phyloP scores from a whole-genome alignment of 345 rosid species.

The Ceriops decandra region DNA sequence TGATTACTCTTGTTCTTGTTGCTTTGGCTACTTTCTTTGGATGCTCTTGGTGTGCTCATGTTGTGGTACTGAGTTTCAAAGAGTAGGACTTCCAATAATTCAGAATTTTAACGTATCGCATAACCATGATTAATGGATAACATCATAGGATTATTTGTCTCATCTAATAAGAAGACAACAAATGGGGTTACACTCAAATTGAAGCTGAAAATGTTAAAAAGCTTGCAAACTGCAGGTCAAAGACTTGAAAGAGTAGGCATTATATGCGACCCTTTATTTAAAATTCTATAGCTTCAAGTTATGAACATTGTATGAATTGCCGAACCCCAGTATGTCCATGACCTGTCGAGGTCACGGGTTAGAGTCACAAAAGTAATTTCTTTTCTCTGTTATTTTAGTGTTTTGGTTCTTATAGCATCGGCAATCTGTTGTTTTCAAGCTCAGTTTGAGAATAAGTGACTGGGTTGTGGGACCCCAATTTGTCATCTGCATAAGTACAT shows the following conservation, averaged over 20 bases:
- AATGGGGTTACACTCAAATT: not conserved
- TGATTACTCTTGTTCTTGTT: not conserved
- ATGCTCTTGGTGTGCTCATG: not conserved
- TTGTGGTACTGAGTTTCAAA: not conserved
- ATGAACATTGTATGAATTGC: too few species aligned
- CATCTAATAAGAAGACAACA: not conserved
- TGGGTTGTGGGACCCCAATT: too few species aligned
- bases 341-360: too few species aligned
- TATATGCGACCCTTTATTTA: not conserved
- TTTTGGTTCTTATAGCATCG: too few species aligned
- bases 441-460: too few species aligned
- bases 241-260: not conserved
- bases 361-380: too few species aligned
- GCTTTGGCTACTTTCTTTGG: constrained; percentile 5
- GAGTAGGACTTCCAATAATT: not conserved
- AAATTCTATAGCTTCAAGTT: not conserved
- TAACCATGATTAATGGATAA: not conserved
- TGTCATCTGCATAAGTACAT: too few species aligned
- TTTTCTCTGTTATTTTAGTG: too few species aligned
- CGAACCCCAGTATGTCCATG: too few species aligned
- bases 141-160: not conserved
- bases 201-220: too few species aligned
- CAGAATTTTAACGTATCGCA: not conserved
- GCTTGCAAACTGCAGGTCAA: not conserved
- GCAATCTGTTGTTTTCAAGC: too few species aligned